Evolutionary conservation across 1,284 basidiomycete species (phyloP).

Genomic region (Vanrija humicola): DNA sequence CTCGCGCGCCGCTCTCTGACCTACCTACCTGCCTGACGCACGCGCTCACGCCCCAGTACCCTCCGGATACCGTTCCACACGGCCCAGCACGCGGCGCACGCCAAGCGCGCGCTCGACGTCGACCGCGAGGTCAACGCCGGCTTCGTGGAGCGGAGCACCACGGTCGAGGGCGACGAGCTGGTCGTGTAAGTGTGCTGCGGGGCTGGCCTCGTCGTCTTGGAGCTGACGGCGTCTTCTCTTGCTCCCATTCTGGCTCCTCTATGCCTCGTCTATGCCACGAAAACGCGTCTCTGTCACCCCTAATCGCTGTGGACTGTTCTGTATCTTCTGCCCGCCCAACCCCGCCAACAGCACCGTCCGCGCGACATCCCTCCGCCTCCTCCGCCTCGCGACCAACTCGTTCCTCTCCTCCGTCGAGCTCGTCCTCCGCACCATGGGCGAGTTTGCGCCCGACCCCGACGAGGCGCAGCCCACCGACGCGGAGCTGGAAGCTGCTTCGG

Average conservation of each 20-base stretch:
- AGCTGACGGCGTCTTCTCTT: not conserved
- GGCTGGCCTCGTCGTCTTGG: too few species aligned
- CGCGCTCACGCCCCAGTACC: slow-evolving; percentile 51
- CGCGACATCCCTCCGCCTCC: slow-evolving; percentile 75
- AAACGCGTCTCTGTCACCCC: too few species aligned
- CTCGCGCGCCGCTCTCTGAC: not conserved
- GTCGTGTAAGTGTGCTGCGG: slow-evolving; percentile 57
- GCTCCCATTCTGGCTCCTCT: not conserved
- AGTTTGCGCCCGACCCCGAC: slow-evolving; percentile 55
- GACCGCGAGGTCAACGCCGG: slow-evolving; percentile 76
- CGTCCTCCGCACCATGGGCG: slow-evolving; percentile 71
- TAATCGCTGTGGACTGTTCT: too few species aligned
- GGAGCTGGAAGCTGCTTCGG: slow-evolving; percentile 29
- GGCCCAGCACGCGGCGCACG: slow-evolving; percentile 67
- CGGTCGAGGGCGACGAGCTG: slow-evolving; percentile 62
- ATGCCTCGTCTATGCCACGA: too few species aligned
- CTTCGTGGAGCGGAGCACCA: slow-evolving; percentile 66
- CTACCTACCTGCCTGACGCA: not conserved
- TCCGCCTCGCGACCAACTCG: slow-evolving; percentile 72
- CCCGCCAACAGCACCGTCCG: slow-evolving; percentile 24
- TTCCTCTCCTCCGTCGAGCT: slow-evolving; percentile 84
- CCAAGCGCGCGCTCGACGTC: slow-evolving; percentile 74
- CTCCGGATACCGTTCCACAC: slow-evolving; percentile 73
- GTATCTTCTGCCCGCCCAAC: too few species aligned
- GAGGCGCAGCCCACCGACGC: slow-evolving; percentile 27